Evolutionary conservation across 352 stramenopile genomes (phyloP).

Genomic region (Pythium guiyangense): DNA sequence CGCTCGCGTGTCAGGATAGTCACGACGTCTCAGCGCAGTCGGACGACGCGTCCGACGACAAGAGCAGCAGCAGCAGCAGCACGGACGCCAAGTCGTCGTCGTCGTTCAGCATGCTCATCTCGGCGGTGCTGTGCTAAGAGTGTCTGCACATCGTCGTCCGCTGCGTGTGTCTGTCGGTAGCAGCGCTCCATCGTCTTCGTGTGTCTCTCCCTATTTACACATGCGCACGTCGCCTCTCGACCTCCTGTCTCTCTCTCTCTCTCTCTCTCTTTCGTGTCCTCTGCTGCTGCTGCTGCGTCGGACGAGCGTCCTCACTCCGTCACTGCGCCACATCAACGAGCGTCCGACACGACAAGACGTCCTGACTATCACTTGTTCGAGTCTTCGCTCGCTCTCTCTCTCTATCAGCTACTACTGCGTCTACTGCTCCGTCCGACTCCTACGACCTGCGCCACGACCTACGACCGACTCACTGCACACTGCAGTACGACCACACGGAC

Average conservation of each 20-base stretch:
- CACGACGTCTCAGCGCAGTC: neutral
- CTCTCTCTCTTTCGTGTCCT: neutral
- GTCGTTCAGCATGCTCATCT: constrained; percentile 45
- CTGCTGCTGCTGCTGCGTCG: neutral
- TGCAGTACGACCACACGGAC: constrained; percentile 38
- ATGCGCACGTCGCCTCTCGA: neutral
- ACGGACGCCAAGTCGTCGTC: neutral
- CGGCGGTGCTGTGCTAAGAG: constrained; percentile 33
- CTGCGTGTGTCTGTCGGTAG: no score
- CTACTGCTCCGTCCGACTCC: no score
- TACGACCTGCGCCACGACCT: no score
- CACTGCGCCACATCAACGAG: no score
- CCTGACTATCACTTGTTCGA: no score
- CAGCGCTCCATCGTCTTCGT: no score
- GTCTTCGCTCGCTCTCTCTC: constrained; percentile 8
- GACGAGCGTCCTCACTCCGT: no score
- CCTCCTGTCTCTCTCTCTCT: neutral
- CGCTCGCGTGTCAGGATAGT: no score
- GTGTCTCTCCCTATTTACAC: no score
- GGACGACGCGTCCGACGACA: constrained; percentile 10
- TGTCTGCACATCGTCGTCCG: no score
- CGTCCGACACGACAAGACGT: no score
- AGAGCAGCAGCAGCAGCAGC: neutral
- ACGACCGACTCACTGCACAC: no score
- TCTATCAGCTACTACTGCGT: neutral